Base-by-base conservation (phyloP, 2,329 filamentous ascomycete species). In the Exophiala sideris region DNA sequence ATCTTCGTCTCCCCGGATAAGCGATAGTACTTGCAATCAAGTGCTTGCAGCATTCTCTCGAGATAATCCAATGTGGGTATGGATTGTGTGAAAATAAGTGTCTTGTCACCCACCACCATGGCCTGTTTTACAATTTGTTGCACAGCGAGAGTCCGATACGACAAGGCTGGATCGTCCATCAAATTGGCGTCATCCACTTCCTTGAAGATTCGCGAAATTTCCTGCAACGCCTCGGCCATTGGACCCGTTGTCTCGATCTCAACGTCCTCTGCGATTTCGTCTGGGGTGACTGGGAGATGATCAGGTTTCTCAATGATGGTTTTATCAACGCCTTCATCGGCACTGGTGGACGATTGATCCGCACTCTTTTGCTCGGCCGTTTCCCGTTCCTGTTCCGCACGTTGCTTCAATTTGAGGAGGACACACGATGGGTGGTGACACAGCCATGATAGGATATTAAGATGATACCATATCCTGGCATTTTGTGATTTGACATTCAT, bases 1-100 rank as follows among this genome's bases (percentile, higher is more conserved):
- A 86, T 77, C 0, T 67, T 64, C 0, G 86, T 86, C 0, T 63
- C 70, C 2, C 91, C 90, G 68, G 95, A 88, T 1, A 96, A 78
- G 18, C 87, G 81, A 6, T 68, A 68, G 6, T 72, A 79, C 0
- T 52, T 66, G 29, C 81, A 73, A 2, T 73, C 67, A 53, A 79
- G 76, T 16, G 64, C 64, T 4, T 67, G 69, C 36, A 90, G 78
- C 16, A 87, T 68, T 0, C 71, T 61, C 47, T 84, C 78, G 1
- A 96, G 74, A 61, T 85, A 92, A 62, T 91, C 66, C 4, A 96
- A 73, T 0, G 87, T 87, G 0, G 75, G 72, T 9, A 90, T 75
- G 11, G 84, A 87, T 50, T 90, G 86, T 0, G 87, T 88, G 65
- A 96, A 96, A 0, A 96, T 73, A 1, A 96, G 76, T 1, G 91